phyloP scores from a whole-genome alignment of 352 stramenopile species.

The Phytopythium mirpurense region DNA sequence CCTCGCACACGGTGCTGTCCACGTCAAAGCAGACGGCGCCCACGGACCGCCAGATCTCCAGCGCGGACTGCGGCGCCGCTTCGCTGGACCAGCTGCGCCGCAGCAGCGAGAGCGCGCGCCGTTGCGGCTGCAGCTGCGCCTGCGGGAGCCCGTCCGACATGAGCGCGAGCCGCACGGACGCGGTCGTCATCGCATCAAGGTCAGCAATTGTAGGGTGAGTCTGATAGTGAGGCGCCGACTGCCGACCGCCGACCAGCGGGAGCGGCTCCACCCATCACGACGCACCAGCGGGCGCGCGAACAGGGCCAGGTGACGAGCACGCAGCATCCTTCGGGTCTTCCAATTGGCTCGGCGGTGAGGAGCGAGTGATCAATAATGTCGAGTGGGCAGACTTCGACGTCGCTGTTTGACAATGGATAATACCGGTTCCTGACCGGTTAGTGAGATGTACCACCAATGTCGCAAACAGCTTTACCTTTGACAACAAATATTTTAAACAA shows the following conservation, averaged over 20 bases:
- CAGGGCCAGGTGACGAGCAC: conserved; percentile 18
- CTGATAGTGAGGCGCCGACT: not conserved
- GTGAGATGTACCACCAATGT: not conserved
- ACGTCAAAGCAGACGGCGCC: conserved; percentile 91
- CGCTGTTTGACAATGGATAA: not conserved
- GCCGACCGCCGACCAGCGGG: not conserved
- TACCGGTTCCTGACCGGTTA: not conserved
- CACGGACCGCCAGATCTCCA: conserved; percentile 64
- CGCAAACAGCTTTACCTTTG: not conserved
- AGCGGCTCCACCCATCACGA: not conserved
- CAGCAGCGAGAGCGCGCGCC: conserved; percentile 8
- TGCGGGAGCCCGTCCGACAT: conserved; percentile 4
- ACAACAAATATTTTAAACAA: not conserved
- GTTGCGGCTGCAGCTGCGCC: conserved; percentile 12
- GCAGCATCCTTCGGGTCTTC: conserved; percentile 12
- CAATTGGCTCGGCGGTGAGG: conserved; percentile 2
- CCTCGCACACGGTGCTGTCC: conserved; percentile 96
- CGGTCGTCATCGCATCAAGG: conserved; percentile 2
- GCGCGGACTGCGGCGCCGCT: conserved; percentile 17
- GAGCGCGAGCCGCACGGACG: not conserved
- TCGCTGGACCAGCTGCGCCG: conserved; percentile 13
- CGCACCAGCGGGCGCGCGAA: conserved; percentile 13
- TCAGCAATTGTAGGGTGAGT: too few species aligned
- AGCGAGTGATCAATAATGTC: not conserved
- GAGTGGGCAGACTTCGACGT: not conserved